phyloP scores from a whole-genome alignment of 2,329 filamentous ascomycete genomes.

The Monilinia vaccinii-corymbosi region DNA sequence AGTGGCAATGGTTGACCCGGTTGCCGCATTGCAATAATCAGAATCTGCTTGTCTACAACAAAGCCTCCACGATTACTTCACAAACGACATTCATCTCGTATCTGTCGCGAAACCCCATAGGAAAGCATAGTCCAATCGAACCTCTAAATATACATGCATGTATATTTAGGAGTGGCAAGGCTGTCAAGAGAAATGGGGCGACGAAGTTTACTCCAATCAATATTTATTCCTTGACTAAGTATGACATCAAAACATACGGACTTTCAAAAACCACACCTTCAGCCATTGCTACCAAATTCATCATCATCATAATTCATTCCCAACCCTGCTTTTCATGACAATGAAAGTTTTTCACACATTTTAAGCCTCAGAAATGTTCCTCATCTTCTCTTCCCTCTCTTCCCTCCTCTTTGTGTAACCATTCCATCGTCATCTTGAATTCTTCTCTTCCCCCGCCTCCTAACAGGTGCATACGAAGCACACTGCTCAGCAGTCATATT shows the following conservation, averaged over 20 bases:
- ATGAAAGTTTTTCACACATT: neutral
- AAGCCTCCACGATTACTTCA: neutral
- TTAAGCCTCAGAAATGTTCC: neutral
- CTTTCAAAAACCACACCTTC: neutral
- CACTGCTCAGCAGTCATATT: constrained; percentile 1
- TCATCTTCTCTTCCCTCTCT: neutral
- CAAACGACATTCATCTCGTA: neutral
- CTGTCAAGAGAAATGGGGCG: neutral
- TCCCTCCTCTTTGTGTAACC: neutral
- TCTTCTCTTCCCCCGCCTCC: neutral
- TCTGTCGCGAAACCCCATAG: neutral
- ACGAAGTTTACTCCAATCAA: constrained; percentile 3
- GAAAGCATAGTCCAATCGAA: neutral
- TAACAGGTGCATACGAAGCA: neutral
- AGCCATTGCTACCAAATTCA: neutral
- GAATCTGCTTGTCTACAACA: neutral
- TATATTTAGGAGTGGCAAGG: neutral
- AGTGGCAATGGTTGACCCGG: neutral
- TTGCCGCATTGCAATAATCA: neutral
- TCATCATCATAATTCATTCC: neutral
- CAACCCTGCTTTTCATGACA: neutral
- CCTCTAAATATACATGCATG: neutral
- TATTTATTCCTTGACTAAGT: neutral
- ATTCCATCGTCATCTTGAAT: neutral
- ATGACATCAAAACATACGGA: neutral